Base-by-base conservation (phyloP, 352 stramenopile genomes). In the Phytopythium montanum region DNA sequence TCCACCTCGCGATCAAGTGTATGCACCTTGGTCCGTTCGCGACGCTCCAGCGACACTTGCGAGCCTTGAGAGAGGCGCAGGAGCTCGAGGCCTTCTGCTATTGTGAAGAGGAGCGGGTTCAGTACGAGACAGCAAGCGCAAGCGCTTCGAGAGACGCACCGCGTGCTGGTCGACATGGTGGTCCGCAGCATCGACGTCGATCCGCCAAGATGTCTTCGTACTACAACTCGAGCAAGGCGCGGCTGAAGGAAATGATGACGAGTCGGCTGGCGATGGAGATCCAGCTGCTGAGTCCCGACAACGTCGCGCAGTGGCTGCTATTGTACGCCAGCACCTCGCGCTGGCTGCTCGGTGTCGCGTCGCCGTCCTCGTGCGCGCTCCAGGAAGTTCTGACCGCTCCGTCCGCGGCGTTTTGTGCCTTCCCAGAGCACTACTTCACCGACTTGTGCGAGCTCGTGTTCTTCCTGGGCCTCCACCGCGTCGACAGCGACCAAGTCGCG, bases 21-120 rank as follows among this genome's bases (percentile, higher is more conserved):
- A 70, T 93, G 21, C 83, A 93, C 60, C 72, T 87, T 42, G 83
- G 83, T 0, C 80, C 83, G 2, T 56, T 90, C 21, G 64, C 73
- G 16, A 75, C 79, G 21, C 58, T 90, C 23, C 77, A 75, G 16
- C 72, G 70, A 19, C 70, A 78, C 21, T 53, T 90, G 19, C 61
- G 66, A 28, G 70, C 73, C 33, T 61, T 75, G 18, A 84, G 81
- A 41, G 80, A 93, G 48, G 69, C 84, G 14, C 70, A 82, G 1
- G 80, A 90, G 44, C 56, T 90, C 13, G 71, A 77, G 61, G 68
- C 76, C 16, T 88, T 93, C 51, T 88, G 73, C 62, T 66, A 61
- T 0, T 87, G 73, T 57, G 79, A 91, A 60, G 79, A 91, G 42
- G 69, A 87, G 42, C 66, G 65, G 12, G 56, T 81, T 2, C 66